Evolutionary conservation across 768 basidiomycete genomes (phyloP).

Genomic region (Lactarius pseudohatsudake): DNA sequence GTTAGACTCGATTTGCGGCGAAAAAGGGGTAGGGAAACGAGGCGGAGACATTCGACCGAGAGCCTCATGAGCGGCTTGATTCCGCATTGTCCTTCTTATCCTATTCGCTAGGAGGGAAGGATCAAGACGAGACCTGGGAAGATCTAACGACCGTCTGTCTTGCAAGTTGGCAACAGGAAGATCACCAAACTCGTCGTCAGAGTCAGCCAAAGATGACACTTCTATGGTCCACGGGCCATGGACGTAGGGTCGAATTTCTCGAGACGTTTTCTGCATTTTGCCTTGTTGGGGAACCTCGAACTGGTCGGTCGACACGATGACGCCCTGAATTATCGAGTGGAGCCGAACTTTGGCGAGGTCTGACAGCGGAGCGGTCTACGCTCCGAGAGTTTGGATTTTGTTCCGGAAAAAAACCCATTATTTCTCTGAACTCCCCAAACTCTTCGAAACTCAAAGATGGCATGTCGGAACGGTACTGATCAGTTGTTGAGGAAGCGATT

Average conservation of each 20-base stretch:
- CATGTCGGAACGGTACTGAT: slow-evolving; percentile 17
- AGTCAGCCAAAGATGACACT: slow-evolving; percentile 6
- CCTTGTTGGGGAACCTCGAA: slow-evolving; percentile 12
- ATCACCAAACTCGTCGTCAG: slow-evolving; percentile 22
- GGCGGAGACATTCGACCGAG: slow-evolving; percentile 15
- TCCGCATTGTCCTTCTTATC: slow-evolving; percentile 20
- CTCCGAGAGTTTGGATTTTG: slow-evolving; percentile 12
- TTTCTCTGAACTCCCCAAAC: slow-evolving; percentile 21
- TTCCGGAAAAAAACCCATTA: slow-evolving; percentile 19
- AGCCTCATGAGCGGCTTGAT: background rate
- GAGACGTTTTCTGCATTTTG: slow-evolving; percentile 11
- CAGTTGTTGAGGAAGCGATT: slow-evolving; percentile 2
- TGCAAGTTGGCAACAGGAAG: slow-evolving; percentile 8
- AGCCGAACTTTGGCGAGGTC: slow-evolving; percentile 19
- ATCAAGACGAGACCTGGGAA: slow-evolving; percentile 18
- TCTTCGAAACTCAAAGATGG: slow-evolving; percentile 18
- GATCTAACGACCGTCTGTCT: slow-evolving; percentile 19
- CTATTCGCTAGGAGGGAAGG: slow-evolving; percentile 20
- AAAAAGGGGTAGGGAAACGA: background rate
- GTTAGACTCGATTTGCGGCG: slow-evolving; percentile 8
- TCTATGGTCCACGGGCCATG: slow-evolving; percentile 14
- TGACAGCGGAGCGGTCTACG: slow-evolving; percentile 8
- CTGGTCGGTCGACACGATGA: slow-evolving; percentile 5
- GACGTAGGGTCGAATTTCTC: slow-evolving; percentile 11
- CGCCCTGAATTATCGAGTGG: slow-evolving; percentile 12